Base-by-base conservation (phyloP, 306 rosid genomes). In the Trichosanthes cucumerina region DNA sequence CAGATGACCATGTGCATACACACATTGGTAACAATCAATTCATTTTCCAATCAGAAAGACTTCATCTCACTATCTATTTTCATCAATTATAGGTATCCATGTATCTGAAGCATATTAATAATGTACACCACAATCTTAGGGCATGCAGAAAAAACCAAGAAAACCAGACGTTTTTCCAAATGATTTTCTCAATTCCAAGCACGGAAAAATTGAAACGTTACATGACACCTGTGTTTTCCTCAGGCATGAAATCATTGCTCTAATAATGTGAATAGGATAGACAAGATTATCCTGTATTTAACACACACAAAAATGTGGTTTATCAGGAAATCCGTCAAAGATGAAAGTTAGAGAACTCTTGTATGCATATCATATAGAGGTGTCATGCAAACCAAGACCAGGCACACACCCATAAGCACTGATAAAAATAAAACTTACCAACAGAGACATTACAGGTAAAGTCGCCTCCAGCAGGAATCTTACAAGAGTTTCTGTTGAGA, bases 381-480 rank as follows among this genome's bases (percentile, higher is more conserved):
- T 41, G 9, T 54, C 53, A 41, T 69, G 33, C 19, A 69, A 41
- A 69, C 43, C n/a, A 18, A 18, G 4, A 44, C 49, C 49, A 9
- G 49, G 53, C 34, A 69, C 19, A 41, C 28, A 1, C 49, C 26
- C 34, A n/a, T 44, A 70, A 24, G 39, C 49, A 57, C 38, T 56
- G 9, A 24, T 38, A 59, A 14, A 47, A 7, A 33, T 36, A 39
- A 23, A 69, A 86, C 93, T 83, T 36, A 91, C 98, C 92, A 86
- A 26, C 9, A 87, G 80, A 49, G 89, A 81, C 66, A 81, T 81
- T 75, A 91, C 76, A 59, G 96, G 96, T 82, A 90, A 85, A 84
- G 81, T 63, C 66, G 79, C 84, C 86, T 79, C 93, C 75, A 89
- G 84, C 80, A 84, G 78, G 80, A 89, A 82, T 86, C 90, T 88